These are phyloP conservation scores for Suzukiozyma palmioleophila DNA, from an alignment of 1,139 yeast genomes.

Conservation along the genomic window DNA sequence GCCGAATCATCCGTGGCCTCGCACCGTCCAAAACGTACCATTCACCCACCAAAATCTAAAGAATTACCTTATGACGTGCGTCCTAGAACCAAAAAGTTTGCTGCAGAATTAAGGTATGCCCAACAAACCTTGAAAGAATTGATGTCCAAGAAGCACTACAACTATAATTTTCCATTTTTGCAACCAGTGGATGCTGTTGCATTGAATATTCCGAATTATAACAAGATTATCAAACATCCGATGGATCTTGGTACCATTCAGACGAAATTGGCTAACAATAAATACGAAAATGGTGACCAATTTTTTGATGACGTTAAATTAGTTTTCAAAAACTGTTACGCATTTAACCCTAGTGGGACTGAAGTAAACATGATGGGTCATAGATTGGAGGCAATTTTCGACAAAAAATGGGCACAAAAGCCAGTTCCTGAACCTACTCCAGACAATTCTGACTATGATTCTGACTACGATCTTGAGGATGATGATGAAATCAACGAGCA, in stretches of 20 bases:
- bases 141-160: conserved; percentile 75
- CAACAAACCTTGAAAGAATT: conserved; percentile 80
- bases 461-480: conserved; percentile 47
- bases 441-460: conserved; percentile 33
- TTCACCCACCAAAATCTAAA: conserved; percentile 94
- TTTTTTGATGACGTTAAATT: conserved; percentile 80
- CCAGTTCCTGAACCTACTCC: conserved; percentile 70
- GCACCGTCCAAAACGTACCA: conserved; percentile 85
- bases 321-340: conserved; percentile 84
- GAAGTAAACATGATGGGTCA: conserved; percentile 97
- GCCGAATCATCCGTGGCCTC: conserved; percentile 42
- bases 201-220: conserved; percentile 84
- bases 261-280: conserved; percentile 75
- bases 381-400: conserved; percentile 77
- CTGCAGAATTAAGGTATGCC: conserved; percentile 85
- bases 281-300: conserved; percentile 84
- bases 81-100: conserved; percentile 89
- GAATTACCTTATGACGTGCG: conserved; percentile 88
- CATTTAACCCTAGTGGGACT: conserved; percentile 91
- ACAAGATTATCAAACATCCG: conserved; percentile 80
- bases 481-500: conserved; percentile 73
- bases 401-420: conserved; percentile 83
- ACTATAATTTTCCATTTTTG: conserved; percentile 83
- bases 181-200: conserved; percentile 96
- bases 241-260: conserved; percentile 92